These are phyloP conservation scores for Tetrapisispora pingtungensis DNA, from an alignment of 805 yeast species.

Conservation along the genomic window DNA sequence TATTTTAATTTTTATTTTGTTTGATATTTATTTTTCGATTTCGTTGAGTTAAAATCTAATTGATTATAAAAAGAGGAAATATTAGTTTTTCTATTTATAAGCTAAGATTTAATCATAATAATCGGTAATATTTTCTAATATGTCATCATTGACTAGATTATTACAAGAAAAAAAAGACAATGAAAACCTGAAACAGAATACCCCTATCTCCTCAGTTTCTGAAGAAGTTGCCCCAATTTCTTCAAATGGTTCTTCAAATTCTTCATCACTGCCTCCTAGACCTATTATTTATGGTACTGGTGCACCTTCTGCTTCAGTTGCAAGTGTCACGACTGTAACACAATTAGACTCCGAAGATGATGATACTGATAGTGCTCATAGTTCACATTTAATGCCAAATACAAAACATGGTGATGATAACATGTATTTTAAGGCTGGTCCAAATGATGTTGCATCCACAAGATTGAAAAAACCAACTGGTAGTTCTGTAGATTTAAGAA, in stretches of 20 bases:
- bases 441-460: background rate
- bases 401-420: background rate
- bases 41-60: too few relatives aligned
- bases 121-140: slow-evolving; percentile 1
- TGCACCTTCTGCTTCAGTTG: slow-evolving; percentile 8
- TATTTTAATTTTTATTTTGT: too few relatives aligned
- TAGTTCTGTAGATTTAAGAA: background rate
- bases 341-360: slow-evolving; percentile 22
- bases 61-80: too few relatives aligned
- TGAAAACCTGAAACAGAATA: background rate
- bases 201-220: background rate
- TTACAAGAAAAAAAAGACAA: slow-evolving; percentile 22
- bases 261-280: background rate
- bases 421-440: slow-evolving; percentile 2
- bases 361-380: slow-evolving; percentile 4
- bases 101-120: too few relatives aligned
- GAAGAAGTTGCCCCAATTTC: background rate
- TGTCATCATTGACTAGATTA: slow-evolving; percentile 29
- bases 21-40: too few relatives aligned
- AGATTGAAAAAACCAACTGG: background rate
- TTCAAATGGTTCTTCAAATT: background rate
- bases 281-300: slow-evolving; percentile 8
- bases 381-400: background rate
- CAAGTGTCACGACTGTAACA: slow-evolving; percentile 24
- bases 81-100: too few relatives aligned